Base-by-base conservation (phyloP, 495 filamentous ascomycete species). In the Neurospora tetraspora region DNA sequence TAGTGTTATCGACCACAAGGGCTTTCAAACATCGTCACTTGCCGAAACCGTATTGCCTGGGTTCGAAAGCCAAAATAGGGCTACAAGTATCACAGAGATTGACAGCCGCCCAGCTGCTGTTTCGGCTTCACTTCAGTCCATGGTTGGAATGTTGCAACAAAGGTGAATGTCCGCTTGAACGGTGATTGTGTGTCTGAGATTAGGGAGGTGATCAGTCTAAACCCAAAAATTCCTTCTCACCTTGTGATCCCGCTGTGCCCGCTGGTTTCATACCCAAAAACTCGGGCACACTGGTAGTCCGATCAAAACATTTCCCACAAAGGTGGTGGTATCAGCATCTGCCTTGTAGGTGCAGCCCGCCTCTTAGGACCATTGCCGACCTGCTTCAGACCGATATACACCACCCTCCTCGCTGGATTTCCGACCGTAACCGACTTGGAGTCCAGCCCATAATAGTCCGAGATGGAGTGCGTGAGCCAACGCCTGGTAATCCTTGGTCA, bases 391-490 rank as follows among this genome's bases (percentile, higher is more conserved):
- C 93, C 92, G n/a, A 99, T 92, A 77, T 97, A 99, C 1, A 96
- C 94, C 73, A 97, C 91, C 70, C 94, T 88, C 39, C 91, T 88
- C 45, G 89, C 88, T 18, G 93, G 92, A 76, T 91, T 85, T 23
- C 92, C 93, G 18, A 90, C 86, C 1, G 92, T 92, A 77, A 94
- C 87, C 3, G 91, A 93, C 86, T 92, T 94, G 53, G 93, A 95
- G 69, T 88, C 89, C 71, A 99, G 85, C 39, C 94, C 95, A 80
- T 99, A 99, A 80, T 99, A 98, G 8, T 90, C 85, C 27, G 93
- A 96, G 74, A 99, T 93, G 69, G 90, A 91, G 82, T 99, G 94
- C 5, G 97, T 94, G 71, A 99, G 88, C 92, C 93, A 99, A 69
- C 96, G 91, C 74, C 93, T 96, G 59, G 4, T 23, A n/a, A 31